These are phyloP conservation scores for Rhytidiadelphus loreus DNA, from an alignment of 225 moss, liverwort and hornwort genomes.

Conservation along the genomic window DNA sequence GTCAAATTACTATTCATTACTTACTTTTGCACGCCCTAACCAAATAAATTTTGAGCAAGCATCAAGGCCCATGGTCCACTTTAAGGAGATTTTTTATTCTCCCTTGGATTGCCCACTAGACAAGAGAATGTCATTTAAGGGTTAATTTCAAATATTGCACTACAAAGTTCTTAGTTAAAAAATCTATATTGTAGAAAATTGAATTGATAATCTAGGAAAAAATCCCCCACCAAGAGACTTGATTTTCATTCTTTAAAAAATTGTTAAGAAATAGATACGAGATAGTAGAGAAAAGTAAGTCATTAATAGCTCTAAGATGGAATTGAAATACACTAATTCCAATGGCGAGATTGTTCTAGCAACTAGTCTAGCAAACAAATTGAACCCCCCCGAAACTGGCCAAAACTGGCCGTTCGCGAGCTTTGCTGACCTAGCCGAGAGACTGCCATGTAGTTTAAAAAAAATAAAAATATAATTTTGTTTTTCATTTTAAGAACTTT, in stretches of 20 bases:
- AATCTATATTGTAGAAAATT: neutral
- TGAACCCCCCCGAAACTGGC: no score
- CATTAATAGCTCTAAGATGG: neutral
- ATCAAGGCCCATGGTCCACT: neutral
- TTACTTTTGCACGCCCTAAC: neutral
- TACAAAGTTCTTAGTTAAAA: neutral
- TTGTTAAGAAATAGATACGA: neutral
- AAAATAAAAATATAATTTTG: no score
- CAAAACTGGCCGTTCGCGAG: no score
- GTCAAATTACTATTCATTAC: neutral
- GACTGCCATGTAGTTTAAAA: no score
- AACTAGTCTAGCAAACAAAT: neutral
- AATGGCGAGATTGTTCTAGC: neutral
- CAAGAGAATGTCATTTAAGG: neutral
- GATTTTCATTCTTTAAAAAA: neutral
- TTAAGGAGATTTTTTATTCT: neutral
- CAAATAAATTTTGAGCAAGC: neutral
- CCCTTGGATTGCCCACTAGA: fast-evolving
- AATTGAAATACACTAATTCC: neutral
- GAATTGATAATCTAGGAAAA: neutral
- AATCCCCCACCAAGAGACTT: neutral
- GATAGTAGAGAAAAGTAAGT: neutral
- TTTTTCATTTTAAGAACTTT: no score
- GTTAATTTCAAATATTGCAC: neutral
- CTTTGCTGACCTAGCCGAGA: no score